Evolutionary conservation across 352 stramenopile species (phyloP).

Genomic region (Phytophthora citrophthora): DNA sequence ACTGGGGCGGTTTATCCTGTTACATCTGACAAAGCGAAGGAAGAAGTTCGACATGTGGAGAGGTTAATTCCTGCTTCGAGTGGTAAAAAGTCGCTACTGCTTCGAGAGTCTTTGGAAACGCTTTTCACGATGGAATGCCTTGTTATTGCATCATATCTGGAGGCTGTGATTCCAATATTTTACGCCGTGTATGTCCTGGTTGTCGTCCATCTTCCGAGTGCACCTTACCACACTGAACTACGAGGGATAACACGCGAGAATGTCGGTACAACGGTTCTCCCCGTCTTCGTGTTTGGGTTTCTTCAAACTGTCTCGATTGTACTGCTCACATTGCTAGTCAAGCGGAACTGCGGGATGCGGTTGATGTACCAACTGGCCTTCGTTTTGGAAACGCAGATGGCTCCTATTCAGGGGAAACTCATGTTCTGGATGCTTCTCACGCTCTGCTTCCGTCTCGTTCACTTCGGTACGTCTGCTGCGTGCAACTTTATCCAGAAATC

Average conservation of each 20-base stretch:
- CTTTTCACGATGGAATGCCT: slow-evolving; percentile 43
- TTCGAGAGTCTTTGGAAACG: slow-evolving; percentile 18
- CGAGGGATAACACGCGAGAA: slow-evolving; percentile 4
- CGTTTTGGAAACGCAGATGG: slow-evolving; percentile 16
- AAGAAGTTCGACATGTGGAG: not conserved
- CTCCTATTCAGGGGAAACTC: slow-evolving; percentile 30
- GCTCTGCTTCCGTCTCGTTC: slow-evolving; percentile 16
- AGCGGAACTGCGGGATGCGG: slow-evolving; percentile 14
- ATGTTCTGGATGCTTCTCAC: slow-evolving; percentile 32
- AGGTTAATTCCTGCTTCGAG: not conserved
- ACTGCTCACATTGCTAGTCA: slow-evolving; percentile 11
- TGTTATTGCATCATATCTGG: slow-evolving; percentile 39
- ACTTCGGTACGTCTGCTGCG: slow-evolving; percentile 18
- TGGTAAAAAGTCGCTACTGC: not conserved
- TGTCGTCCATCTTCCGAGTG: slow-evolving; percentile 26
- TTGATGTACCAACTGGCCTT: slow-evolving; percentile 32
- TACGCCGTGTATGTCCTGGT: slow-evolving; percentile 28
- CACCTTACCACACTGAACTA: slow-evolving; percentile 37
- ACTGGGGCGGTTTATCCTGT: slow-evolving; percentile 4
- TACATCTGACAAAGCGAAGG: not conserved
- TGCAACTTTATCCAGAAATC: too few relatives aligned
- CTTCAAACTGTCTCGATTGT: slow-evolving; percentile 31
- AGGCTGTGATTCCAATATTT: slow-evolving; percentile 38
- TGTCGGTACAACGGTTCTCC: slow-evolving; percentile 9
- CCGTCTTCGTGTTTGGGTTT: slow-evolving; percentile 21